Conservation (phyloP, 1,284 basidiomycete species). For the Ustilago trichophora region DNA sequence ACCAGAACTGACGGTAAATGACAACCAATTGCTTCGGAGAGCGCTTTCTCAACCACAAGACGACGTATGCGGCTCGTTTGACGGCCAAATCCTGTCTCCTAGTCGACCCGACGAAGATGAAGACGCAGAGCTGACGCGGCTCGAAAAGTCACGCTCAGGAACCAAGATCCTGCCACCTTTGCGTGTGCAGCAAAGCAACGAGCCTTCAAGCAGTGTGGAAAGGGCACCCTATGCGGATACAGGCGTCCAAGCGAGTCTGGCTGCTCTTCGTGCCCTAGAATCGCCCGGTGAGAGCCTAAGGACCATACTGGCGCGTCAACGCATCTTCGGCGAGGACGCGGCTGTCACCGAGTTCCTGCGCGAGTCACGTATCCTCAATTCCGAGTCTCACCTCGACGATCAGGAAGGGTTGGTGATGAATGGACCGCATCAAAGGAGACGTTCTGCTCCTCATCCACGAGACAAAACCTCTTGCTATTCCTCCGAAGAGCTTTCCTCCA, state of each 20-base stretch:
- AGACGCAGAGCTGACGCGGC: slow-evolving; percentile 11
- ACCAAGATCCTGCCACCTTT: background rate
- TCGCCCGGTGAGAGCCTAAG: slow-evolving; percentile 27
- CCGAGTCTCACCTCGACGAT: background rate
- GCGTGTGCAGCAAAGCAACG: background rate
- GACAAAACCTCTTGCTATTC: slow-evolving; percentile 1
- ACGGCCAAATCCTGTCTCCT: background rate
- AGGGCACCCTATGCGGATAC: slow-evolving; percentile 34
- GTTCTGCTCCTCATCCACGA: slow-evolving; percentile 23
- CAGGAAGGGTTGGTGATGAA: slow-evolving; percentile 2
- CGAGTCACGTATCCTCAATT: slow-evolving; percentile 4
- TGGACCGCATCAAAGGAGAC: slow-evolving; percentile 23
- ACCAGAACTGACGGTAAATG: background rate
- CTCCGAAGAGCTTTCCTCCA: slow-evolving; percentile 32
- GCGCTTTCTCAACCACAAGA: slow-evolving; percentile 4
- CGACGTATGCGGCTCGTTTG: background rate
- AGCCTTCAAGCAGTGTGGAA: slow-evolving; percentile 2
- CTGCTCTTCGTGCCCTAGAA: slow-evolving; percentile 35
- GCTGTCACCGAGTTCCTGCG: slow-evolving; percentile 10
- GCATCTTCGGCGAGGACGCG: slow-evolving; percentile 30
- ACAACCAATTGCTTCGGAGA: background rate
- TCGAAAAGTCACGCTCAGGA: slow-evolving; percentile 13
- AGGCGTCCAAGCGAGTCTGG: slow-evolving; percentile 41
- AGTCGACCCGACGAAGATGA: background rate
- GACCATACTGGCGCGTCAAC: slow-evolving; percentile 34